Conservation (phyloP, 257 asterid genomes). For the Penstemon barbatus region DNA sequence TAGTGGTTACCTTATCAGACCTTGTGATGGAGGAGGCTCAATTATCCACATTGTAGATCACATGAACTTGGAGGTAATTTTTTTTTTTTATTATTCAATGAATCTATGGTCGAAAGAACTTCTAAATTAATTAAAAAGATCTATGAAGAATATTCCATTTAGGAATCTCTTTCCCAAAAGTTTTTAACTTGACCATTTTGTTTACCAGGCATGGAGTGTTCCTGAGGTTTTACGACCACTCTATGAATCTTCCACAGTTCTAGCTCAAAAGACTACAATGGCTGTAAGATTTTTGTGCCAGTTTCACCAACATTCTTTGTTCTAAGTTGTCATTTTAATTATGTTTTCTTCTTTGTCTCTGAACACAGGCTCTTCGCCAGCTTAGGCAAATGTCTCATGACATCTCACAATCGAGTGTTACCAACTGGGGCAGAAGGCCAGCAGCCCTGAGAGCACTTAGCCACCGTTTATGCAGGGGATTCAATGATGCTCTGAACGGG, state of each 20-base stretch:
- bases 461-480: conserved; percentile 72
- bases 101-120: background rate
- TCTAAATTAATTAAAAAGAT: no score
- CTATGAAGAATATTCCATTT: no score
- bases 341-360: conserved; percentile 6
- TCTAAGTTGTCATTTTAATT: background rate
- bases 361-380: conserved; percentile 79
- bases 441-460: conserved; percentile 85
- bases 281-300: conserved; percentile 49
- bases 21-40: conserved; percentile 93
- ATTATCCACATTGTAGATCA: conserved; percentile 91
- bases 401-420: conserved; percentile 62
- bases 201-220: conserved; percentile 67
- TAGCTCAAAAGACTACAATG: conserved; percentile 78
- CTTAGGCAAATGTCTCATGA: conserved; percentile 82
- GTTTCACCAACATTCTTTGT: background rate
- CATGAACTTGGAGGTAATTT: conserved; percentile 70
- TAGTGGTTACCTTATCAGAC: conserved; percentile 86
- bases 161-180: no score
- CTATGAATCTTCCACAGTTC: conserved; percentile 74
- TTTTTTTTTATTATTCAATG: background rate
- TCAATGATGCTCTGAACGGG: conserved; percentile 86
- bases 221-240: conserved; percentile 93
- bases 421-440: conserved; percentile 88
- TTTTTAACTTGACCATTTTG: no score